These are phyloP conservation scores for Cordyceps cicadae DNA, from an alignment of 2,329 filamentous ascomycete species.

Conservation along the genomic window DNA sequence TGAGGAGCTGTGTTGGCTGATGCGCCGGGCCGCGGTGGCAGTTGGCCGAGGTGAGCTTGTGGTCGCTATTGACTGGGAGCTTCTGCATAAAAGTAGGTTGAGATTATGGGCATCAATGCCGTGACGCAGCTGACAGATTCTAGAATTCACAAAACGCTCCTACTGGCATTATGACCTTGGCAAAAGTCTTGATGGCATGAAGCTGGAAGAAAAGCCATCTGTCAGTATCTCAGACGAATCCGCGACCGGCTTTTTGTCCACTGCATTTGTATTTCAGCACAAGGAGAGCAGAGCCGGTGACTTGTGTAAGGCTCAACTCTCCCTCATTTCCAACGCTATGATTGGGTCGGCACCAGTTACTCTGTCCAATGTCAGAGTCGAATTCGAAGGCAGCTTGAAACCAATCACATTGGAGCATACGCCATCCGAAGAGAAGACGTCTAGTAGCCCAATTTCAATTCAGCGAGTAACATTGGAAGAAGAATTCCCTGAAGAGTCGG, in stretches of 20 bases:
- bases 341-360: slow-evolving; percentile 41
- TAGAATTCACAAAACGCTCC: slow-evolving; percentile 45
- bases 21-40: slow-evolving; percentile 48
- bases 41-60: slow-evolving; percentile 47
- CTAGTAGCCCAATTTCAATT: slow-evolving; percentile 18
- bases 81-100: slow-evolving; percentile 48
- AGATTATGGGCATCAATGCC: neutral
- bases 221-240: slow-evolving; percentile 44
- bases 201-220: slow-evolving; percentile 35
- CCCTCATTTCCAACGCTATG: slow-evolving; percentile 49
- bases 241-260: slow-evolving; percentile 44
- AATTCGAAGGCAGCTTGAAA: slow-evolving; percentile 51
- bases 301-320: slow-evolving; percentile 47
- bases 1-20: slow-evolving; percentile 54
- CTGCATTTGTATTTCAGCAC: slow-evolving; percentile 49
- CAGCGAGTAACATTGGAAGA: slow-evolving; percentile 24
- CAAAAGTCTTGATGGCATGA: slow-evolving; percentile 45
- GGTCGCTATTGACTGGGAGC: slow-evolving; percentile 56
- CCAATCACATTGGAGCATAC: slow-evolving; percentile 44
- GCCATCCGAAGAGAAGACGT: slow-evolving; percentile 11
- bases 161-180: slow-evolving; percentile 55
- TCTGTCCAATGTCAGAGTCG: slow-evolving; percentile 43
- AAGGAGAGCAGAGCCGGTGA: slow-evolving; percentile 56
- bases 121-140: neutral
- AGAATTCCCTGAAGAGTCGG: slow-evolving; percentile 20